Evolutionary conservation across 441 rosid genomes (phyloP), one percentile per base, ranked within the genome.

Genomic region (Kokia cookei): DNA sequence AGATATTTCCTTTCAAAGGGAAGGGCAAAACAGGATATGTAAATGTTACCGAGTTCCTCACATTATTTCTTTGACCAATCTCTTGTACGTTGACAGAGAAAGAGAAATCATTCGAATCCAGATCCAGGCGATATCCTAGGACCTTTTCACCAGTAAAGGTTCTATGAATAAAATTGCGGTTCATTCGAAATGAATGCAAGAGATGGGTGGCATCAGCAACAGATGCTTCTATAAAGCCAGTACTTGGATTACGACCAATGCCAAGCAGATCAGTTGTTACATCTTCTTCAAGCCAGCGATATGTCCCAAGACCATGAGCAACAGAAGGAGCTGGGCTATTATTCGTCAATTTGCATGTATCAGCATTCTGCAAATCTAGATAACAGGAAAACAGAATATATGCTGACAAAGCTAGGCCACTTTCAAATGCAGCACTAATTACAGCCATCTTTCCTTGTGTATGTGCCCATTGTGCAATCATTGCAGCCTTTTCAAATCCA

Each of bases 241-340:
- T 85, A 76, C 51, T 59, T 14, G 83, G 87, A 79, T 85, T 80
- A 60, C 63, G 82, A 60, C 61, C 78, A 77, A 95, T 86, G 75
- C 87, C 85, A 65, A 95, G 81, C 71, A 83, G 81, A 77, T 75
- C 74, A 71, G 81, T 72, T 75, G 91, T 76, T 72, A 90, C 86
- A 80, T 95, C 99, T 84, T 93, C 91, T 76, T 84, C 79, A 78
- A 95, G 93, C 99, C 98, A 95, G 75, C 70, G 75, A 67, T 87
- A 95, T 53, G 99, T 95, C 79, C 99, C 99, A 75, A 95, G 93
- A 75, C 99, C 99, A 83, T 95, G 99, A 72, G 97, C 95, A 62
- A 91, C 76, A 64, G 84, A 59, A 75, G 87, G 79, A 62, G 81
- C 65, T 22, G 76, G 72, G 74, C 84, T 78, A 73, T 73, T 72